Evolutionary conservation across 352 stramenopile genomes (phyloP).

Genomic region (Thalassiosira mediterranea): DNA sequence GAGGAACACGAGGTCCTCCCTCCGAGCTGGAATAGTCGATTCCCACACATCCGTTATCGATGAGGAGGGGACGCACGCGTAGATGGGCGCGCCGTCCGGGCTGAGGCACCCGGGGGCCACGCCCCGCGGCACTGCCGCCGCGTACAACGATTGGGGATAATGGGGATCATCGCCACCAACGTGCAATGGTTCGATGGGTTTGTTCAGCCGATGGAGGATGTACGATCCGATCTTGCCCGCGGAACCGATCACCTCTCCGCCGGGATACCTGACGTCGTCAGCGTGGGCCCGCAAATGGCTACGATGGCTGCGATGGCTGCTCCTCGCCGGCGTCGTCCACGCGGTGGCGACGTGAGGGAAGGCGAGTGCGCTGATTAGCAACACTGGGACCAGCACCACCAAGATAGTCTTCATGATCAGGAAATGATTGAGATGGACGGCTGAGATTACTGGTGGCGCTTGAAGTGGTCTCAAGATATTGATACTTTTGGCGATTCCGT

Average conservation of each 20-base stretch:
- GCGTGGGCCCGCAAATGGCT: no score
- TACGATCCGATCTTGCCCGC: conserved; percentile 47
- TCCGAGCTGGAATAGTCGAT: conserved; percentile 47
- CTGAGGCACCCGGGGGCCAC: conserved; percentile 56
- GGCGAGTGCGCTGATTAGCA: no score
- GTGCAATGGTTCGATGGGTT: not conserved
- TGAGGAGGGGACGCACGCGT: conserved; percentile 59
- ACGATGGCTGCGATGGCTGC: no score
- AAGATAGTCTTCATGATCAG: no score
- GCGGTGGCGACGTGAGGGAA: no score
- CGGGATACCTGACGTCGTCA: no score
- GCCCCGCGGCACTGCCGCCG: conserved; percentile 54
- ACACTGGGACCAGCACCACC: no score
- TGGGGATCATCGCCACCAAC: conserved; percentile 3
- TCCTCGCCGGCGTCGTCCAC: no score
- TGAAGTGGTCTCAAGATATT: no score
- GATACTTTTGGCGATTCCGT: no score
- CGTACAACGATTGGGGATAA: conserved; percentile 24
- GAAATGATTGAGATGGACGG: no score
- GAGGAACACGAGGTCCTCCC: conserved; percentile 71
- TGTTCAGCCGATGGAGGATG: conserved; percentile 37
- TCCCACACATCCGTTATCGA: conserved; percentile 47
- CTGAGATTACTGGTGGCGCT: no score
- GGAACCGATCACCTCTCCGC: conserved; percentile 47
- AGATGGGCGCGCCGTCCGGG: conserved; percentile 44